Evolutionary conservation across 148 eudicot genomes (phyloP).

Genomic region (Selenicereus undatus): DNA sequence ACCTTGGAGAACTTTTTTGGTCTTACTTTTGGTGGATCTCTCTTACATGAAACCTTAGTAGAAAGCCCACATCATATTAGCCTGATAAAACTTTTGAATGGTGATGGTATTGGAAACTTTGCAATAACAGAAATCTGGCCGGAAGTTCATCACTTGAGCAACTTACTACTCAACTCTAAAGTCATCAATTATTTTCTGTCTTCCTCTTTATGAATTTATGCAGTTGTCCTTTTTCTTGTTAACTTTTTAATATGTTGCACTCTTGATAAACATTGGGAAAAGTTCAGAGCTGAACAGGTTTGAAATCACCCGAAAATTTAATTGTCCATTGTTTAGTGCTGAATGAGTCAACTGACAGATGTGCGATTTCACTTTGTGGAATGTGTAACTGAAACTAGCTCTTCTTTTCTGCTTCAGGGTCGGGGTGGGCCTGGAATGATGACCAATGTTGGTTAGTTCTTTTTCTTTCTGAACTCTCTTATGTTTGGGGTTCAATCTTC

Average conservation of each 20-base stretch:
- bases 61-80: not conserved
- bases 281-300: not conserved
- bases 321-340: not conserved
- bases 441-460: conserved; percentile 61
- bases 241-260: not conserved
- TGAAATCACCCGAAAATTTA: not conserved
- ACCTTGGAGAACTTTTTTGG: not conserved
- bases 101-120: not conserved
- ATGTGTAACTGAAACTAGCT: conserved; percentile 14
- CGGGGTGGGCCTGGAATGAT: conserved; percentile 90
- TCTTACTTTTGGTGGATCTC: not conserved
- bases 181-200: not conserved
- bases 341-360: not conserved
- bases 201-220: not conserved
- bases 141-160: not conserved
- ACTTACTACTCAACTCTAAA: not conserved
- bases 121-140: not conserved
- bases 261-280: not conserved
- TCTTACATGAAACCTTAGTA: too few species aligned
- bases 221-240: not conserved
- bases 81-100: not conserved
- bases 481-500: conserved; percentile 4
- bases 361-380: not conserved
- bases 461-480: conserved; percentile 10
- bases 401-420: conserved; percentile 52